phyloP scores from a whole-genome alignment of 2,329 filamentous ascomycete species.

The Ceratocystis harringtonii region DNA sequence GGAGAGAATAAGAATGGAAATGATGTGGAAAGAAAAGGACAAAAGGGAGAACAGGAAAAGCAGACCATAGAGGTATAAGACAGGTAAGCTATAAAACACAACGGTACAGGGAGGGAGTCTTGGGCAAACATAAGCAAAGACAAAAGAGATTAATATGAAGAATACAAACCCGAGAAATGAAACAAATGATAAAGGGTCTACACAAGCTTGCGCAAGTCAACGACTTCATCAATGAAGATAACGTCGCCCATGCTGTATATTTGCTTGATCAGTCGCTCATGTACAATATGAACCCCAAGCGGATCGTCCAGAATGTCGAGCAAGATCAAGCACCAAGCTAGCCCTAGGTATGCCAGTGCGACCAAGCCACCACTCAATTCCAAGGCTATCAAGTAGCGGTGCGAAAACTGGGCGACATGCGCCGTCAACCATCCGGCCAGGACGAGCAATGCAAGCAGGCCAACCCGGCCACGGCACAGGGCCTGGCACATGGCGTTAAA shows the following conservation, averaged over 20 bases:
- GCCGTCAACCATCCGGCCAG: conserved; percentile 18
- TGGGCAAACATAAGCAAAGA: neutral
- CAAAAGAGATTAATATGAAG: neutral
- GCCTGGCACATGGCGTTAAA: conserved; percentile 14
- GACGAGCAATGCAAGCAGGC: conserved; percentile 15
- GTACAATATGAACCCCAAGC: conserved; percentile 14
- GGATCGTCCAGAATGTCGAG: conserved; percentile 15
- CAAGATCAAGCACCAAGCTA: conserved; percentile 21
- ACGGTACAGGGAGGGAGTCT: neutral
- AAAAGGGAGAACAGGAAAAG: neutral
- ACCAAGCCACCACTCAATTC: conserved; percentile 26
- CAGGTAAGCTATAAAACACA: neutral
- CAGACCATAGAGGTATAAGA: neutral
- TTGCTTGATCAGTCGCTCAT: conserved; percentile 16
- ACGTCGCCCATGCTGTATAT: conserved; percentile 16
- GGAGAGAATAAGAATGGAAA: neutral
- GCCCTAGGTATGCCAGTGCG: conserved; percentile 20
- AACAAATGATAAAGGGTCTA: neutral
- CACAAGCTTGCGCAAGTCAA: conserved; percentile 16
- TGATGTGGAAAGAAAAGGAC: neutral
- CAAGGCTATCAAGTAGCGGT: conserved; percentile 27
- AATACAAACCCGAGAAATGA: neutral
- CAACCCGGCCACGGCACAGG: conserved; percentile 7
- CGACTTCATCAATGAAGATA: conserved; percentile 15
- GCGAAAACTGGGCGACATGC: conserved; percentile 21